These are phyloP conservation scores for Epichloe elymi DNA, from an alignment of 2,329 filamentous ascomycete genomes.

Conservation along the genomic window DNA sequence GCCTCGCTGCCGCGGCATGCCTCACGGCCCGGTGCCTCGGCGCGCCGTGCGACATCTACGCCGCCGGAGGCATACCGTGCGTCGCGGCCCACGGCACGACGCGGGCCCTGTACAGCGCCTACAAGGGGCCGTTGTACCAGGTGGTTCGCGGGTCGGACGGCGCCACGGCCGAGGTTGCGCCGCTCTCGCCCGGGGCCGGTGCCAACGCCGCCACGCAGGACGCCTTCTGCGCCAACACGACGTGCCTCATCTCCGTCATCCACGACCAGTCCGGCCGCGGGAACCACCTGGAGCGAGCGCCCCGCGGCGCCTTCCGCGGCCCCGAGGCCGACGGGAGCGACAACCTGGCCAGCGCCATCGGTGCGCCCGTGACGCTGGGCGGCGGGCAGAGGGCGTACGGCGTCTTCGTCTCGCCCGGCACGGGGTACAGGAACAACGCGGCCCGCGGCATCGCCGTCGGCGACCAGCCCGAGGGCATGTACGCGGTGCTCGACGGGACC, in stretches of 20 bases:
- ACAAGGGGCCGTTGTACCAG: slow-evolving; percentile 43
- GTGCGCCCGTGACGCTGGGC: slow-evolving; percentile 47
- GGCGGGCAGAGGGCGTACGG: slow-evolving; percentile 51
- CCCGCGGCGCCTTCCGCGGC: slow-evolving; percentile 40
- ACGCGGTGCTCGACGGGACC: slow-evolving; percentile 45
- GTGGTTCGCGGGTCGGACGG: slow-evolving; percentile 40
- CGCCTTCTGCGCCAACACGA: slow-evolving; percentile 44
- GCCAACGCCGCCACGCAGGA: slow-evolving; percentile 50
- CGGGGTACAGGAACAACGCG: slow-evolving; percentile 48
- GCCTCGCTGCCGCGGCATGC: not conserved
- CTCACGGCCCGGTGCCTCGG: not conserved
- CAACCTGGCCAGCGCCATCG: slow-evolving; percentile 44
- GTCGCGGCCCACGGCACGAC: slow-evolving; percentile 54
- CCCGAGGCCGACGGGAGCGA: slow-evolving; percentile 45
- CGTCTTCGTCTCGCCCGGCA: slow-evolving; percentile 47
- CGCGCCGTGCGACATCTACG: slow-evolving; percentile 47
- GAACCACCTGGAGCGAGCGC: slow-evolving; percentile 50
- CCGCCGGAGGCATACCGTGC: slow-evolving; percentile 45
- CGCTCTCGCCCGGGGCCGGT: slow-evolving; percentile 33
- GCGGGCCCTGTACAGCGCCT: slow-evolving; percentile 44
- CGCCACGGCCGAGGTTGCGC: slow-evolving; percentile 5
- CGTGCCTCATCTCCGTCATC: slow-evolving; percentile 49
- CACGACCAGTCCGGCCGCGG: slow-evolving; percentile 51
- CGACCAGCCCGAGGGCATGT: slow-evolving; percentile 45
- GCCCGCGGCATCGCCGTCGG: slow-evolving; percentile 38